Evolutionary conservation across 2,329 filamentous ascomycete genomes (phyloP), one percentile per base, ranked within the genome.

Genomic region (Magnaporthiopsis rhizophila): DNA sequence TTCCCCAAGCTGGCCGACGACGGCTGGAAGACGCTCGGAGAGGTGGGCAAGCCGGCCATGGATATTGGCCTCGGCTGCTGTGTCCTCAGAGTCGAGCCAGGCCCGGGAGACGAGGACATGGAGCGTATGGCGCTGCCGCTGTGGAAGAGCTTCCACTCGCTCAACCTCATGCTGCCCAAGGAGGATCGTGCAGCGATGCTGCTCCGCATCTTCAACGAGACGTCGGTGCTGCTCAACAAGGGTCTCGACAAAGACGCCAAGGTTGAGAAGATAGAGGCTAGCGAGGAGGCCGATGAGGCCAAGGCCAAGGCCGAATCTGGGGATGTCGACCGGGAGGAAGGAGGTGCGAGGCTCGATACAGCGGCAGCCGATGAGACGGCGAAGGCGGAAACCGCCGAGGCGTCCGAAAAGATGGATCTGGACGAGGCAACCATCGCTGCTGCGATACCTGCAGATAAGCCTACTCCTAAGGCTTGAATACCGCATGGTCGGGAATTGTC

Each of bases 81-180:
- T 74, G 90, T 99, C 58, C 81, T 99, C 24, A 85, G 91, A 62
- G 83, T 98, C 59, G 90, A 95, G 78, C 88, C 91, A 32, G 88
- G 87, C 64, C 88, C 86, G 56, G 79, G 75, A n/a, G 81, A 85
- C 65, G 75, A 79, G 11, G 81, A 83, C 59, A 75, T 78, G 30
- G 94, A 98, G 79, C 82, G 86, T 32, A 92, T 97, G 86, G 90
- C 94, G 1, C 83, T 99, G 24, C 95, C 95, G 3, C 80, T 99
- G 34, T 99, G 95, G 95, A 89, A 96, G 77, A 96, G 92, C 74
- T 85, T 96, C 66, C 88, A 93, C 70, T 94, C 90, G 26, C 82
- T 98, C 65, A 99, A 99, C 75, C 85, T 99, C 64, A 99, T 99
- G 95, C 82, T 99, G 72, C 94, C 95, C 62, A 99, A 99, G 80